These are phyloP conservation scores for Cytospora chrysosperma DNA, from an alignment of 2,329 filamentous ascomycete genomes.

Conservation along the genomic window DNA sequence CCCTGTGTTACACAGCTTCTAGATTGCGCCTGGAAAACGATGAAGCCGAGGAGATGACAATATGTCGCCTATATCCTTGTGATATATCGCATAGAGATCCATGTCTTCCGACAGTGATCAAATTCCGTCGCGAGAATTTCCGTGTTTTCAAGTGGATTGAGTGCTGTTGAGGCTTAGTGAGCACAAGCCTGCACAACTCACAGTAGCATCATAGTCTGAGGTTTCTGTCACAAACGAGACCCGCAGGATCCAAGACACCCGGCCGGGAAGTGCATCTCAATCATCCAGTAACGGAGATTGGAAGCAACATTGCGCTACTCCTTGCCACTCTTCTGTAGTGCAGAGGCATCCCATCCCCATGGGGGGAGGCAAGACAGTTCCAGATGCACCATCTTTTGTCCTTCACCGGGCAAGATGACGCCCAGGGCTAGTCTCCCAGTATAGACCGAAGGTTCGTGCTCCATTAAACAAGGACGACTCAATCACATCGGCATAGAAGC, in stretches of 20 bases:
- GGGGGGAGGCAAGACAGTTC: slow-evolving; percentile 8
- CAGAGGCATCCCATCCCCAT: slow-evolving; percentile 3
- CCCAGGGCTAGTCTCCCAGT: background rate
- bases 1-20: background rate
- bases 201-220: background rate
- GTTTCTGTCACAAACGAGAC: background rate
- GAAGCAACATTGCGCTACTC: background rate
- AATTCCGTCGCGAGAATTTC: background rate
- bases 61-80: background rate
- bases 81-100: background rate
- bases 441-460: background rate
- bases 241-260: slow-evolving; percentile 16
- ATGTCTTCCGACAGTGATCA: background rate
- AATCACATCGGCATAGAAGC: background rate
- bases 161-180: background rate
- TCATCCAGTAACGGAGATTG: background rate
- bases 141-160: background rate
- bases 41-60: background rate
- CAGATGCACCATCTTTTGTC: slow-evolving; percentile 10
- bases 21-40: background rate
- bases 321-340: slow-evolving; percentile 8
- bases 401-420: background rate
- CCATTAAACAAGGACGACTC: background rate
- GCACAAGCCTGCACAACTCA: background rate
- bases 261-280: background rate